Base-by-base conservation (phyloP, 257 asterid species). In the Solanum paucissectum region DNA sequence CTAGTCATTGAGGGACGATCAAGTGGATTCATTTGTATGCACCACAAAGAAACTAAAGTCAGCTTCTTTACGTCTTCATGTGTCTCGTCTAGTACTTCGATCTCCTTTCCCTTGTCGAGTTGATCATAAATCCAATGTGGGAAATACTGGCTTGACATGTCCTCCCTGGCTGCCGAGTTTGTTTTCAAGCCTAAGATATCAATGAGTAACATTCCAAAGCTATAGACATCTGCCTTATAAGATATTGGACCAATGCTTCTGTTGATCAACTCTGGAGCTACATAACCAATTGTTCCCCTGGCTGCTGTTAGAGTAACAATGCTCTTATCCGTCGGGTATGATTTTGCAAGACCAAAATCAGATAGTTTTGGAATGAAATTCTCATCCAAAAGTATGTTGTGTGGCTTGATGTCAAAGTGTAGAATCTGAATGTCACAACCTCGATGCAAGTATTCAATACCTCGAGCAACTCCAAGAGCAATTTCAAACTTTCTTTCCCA, bases 351-450 rank as follows among this genome's bases (percentile, higher is more conserved):
- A 9, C 90, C 90, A 71, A 89, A 89, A n/a, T 89, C 87, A 0
- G 87, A 79, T 34, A 90, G 36, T 81, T 87, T 90, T 11, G 91
- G 89, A 10, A 20, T 37, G 62, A 88, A 88, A n/a, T 83, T 66
- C 4, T 83, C 86, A 36, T 90, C 92, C 5, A 90, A 87, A 18
- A 90, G 89, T 18, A 90, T 83, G 21, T 90, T 90, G 23, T 88
- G 90, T 11, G 91, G 91, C 64, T 90, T 87, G 75, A 89, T 87
- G 4, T 87, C 91, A 69, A 89, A 89, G 13, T 89, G 90, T 29
- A 89, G 23, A 33, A 88, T 88, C 5, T 74, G 88, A 12, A 88
- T 23, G 18, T 88, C 76, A 34, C 87, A 79, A 10, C 91, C 90
- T 74, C 82, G 32, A 74, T 74, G 82, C 32, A 74, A 74, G 9